Conservation (phyloP, 1,139 yeast species). For the Candida albicans region DNA sequence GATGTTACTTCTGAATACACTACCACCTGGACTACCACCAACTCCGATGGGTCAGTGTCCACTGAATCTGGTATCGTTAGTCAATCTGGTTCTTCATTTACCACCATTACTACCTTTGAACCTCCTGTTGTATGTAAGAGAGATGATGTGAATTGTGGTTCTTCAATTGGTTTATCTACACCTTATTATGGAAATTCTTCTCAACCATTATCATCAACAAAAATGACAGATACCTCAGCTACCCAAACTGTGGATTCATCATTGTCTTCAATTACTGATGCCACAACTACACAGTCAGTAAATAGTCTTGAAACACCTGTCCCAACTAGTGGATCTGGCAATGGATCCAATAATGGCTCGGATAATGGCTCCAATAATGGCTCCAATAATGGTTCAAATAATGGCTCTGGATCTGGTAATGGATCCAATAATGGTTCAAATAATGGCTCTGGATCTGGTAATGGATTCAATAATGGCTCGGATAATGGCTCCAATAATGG, state of each 20-base stretch:
- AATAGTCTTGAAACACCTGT: background rate
- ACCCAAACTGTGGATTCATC: too few species aligned
- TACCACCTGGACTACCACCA: constrained; percentile 20
- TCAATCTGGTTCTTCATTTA: constrained; percentile 8
- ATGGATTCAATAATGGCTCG: background rate
- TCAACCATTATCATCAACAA: background rate
- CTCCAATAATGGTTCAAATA: too few species aligned
- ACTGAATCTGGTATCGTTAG: constrained; percentile 18
- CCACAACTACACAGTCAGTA: background rate
- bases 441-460: background rate
- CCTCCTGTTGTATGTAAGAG: constrained; percentile 1
- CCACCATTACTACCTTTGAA: constrained; percentile 9
- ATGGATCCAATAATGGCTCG: background rate
- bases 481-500: background rate
- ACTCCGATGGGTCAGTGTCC: constrained; percentile 19
- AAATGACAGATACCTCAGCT: background rate
- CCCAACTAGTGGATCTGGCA: background rate
- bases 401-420: too few species aligned
- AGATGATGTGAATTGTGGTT: background rate
- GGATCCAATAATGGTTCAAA: too few species aligned
- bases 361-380: too few species aligned
- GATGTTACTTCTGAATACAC: constrained; percentile 17
- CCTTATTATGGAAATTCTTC: background rate
- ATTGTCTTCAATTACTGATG: too few species aligned
- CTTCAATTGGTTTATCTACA: background rate